phyloP scores from a whole-genome alignment of 1,284 basidiomycete species.

The Gomphus sp. region DNA sequence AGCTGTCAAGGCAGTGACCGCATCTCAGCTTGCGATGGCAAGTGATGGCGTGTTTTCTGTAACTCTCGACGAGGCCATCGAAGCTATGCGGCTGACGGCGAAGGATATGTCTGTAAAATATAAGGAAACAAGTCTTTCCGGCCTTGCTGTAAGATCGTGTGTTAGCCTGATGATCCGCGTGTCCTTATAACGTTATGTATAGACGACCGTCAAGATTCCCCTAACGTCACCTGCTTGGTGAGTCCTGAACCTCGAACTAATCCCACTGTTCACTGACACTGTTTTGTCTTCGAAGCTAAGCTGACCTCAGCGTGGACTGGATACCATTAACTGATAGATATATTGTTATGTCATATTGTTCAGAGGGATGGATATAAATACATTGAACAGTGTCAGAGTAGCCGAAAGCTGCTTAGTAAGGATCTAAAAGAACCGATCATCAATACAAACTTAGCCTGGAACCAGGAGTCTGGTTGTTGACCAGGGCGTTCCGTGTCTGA shows the following conservation, averaged over 20 bases:
- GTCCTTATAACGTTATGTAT: constrained; percentile 10
- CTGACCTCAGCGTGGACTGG: too few species aligned
- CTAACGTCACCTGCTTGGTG: constrained; percentile 64
- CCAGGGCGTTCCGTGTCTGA: background rate
- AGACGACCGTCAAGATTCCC: constrained; percentile 70
- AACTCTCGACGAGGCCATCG: constrained; percentile 90
- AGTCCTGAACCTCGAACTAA: constrained; percentile 5
- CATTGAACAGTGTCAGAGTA: background rate
- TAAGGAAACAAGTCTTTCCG: constrained; percentile 87
- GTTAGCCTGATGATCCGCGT: background rate
- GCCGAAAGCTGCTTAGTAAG: too few species aligned
- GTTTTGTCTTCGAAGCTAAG: background rate
- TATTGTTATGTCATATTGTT: background rate
- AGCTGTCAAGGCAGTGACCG: constrained; percentile 85
- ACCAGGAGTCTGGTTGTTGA: background rate
- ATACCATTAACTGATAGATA: background rate
- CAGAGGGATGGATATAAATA: background rate
- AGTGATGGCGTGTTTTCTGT: constrained; percentile 82
- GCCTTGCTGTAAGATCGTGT: constrained; percentile 45
- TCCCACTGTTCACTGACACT: background rate
- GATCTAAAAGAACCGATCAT: background rate
- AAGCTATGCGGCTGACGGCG: constrained; percentile 91
- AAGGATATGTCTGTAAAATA: constrained; percentile 83
- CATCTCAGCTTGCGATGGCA: constrained; percentile 92
- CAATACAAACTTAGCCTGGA: background rate